phyloP scores from a whole-genome alignment of 352 stramenopile genomes.

The Pythium sp. region DNA sequence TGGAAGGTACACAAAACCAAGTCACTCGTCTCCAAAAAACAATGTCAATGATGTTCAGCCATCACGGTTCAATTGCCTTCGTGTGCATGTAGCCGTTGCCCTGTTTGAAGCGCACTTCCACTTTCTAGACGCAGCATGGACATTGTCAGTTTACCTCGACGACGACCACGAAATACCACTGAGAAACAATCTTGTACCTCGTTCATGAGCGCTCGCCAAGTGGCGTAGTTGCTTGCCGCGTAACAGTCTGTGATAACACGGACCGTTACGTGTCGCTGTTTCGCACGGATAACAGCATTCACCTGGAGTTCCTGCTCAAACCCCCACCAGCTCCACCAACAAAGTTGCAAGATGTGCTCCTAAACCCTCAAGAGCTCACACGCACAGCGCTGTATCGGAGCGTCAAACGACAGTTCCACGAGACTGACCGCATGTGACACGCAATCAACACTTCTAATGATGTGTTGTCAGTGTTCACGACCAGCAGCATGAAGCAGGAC shows the following conservation, averaged over 20 bases:
- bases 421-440: constrained; percentile 4
- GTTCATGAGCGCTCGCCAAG: not conserved
- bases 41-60: no score
- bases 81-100: not conserved
- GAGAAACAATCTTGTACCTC: not conserved
- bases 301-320: not conserved
- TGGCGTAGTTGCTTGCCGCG: not conserved
- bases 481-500: no score
- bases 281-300: not conserved
- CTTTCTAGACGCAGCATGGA: not conserved
- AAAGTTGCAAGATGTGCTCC: not conserved
- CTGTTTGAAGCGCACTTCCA: not conserved
- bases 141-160: not conserved
- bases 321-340: not conserved
- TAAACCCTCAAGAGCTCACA: not conserved
- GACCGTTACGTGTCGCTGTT: not conserved
- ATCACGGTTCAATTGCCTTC: not conserved
- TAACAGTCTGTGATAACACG: no score
- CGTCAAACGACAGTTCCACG: not conserved
- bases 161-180: no score
- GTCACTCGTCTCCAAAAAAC: not conserved
- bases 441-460: not conserved
- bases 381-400: not conserved
- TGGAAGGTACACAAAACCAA: not conserved
- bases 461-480: not conserved